Conservation (phyloP, 805 yeast species). For the Wickerhamiella brachini region DNA sequence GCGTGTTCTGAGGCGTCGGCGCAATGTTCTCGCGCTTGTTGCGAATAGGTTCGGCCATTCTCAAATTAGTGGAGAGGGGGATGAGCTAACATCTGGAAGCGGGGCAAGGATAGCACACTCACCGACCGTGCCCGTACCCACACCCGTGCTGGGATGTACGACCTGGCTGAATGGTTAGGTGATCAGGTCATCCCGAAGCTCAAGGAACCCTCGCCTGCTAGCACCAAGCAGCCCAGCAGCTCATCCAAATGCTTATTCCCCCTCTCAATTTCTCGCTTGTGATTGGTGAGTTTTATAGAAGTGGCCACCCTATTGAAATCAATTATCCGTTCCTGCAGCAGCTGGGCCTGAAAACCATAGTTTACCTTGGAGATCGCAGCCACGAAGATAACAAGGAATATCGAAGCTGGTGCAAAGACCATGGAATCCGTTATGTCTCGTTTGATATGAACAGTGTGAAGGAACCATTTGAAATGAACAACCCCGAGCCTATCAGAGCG, state of each 20-base stretch:
- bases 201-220: neutral
- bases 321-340: slow-evolving; percentile 69
- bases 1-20: slow-evolving; percentile 98
- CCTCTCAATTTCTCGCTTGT: slow-evolving; percentile 86
- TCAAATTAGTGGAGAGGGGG: neutral
- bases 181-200: neutral
- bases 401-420: slow-evolving; percentile 47
- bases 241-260: slow-evolving; percentile 40
- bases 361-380: slow-evolving; percentile 42
- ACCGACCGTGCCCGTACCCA: neutral
- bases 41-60: slow-evolving; percentile 82
- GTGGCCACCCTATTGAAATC: slow-evolving; percentile 86
- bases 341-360: slow-evolving; percentile 60
- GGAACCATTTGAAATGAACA: slow-evolving; percentile 53
- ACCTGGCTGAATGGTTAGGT: too few species aligned
- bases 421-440: slow-evolving; percentile 41
- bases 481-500: slow-evolving; percentile 39
- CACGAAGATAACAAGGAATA: slow-evolving; percentile 47
- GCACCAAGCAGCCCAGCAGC: neutral
- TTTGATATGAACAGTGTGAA: slow-evolving; percentile 59
- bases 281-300: slow-evolving; percentile 73
- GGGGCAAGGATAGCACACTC: neutral
- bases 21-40: slow-evolving; percentile 65
- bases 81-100: neutral
- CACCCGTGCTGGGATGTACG: neutral